Conservation (phyloP, 768 basidiomycete genomes). For the Brasilioporus rufonigricans region DNA sequence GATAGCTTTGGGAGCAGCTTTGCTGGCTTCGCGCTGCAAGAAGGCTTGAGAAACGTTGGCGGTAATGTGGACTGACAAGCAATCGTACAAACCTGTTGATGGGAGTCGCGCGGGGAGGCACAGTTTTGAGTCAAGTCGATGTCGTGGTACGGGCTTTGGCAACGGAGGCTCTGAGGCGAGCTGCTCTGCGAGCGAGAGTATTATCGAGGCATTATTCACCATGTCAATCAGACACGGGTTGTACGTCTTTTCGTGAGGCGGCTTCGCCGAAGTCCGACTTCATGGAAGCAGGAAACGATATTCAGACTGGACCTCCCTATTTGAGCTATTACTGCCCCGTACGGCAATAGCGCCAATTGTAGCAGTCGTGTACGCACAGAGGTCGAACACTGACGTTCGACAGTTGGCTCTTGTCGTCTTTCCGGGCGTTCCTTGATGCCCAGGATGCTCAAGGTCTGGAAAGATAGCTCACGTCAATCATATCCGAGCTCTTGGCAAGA, state of each 20-base stretch:
- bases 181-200: slow-evolving; percentile 29
- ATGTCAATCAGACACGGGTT: slow-evolving; percentile 23
- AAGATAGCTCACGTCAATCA: slow-evolving; percentile 13
- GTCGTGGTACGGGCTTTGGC: slow-evolving; percentile 32
- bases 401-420: not conserved
- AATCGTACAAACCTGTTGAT: slow-evolving; percentile 47
- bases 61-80: slow-evolving; percentile 7
- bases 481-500: not conserved
- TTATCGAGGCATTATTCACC: slow-evolving; percentile 53
- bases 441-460: slow-evolving; percentile 28
- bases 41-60: slow-evolving; percentile 49
- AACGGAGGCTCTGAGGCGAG: slow-evolving; percentile 18
- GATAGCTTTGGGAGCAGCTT: slow-evolving; percentile 54
- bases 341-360: not conserved
- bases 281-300: slow-evolving; percentile 15
- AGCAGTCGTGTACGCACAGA: too few species aligned
- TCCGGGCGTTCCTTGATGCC: slow-evolving; percentile 13
- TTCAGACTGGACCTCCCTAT: not conserved
- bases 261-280: not conserved
- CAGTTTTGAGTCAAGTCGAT: slow-evolving; percentile 45
- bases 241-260: not conserved
- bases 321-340: slow-evolving; percentile 3
- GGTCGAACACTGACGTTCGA: too few species aligned
- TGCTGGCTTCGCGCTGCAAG: slow-evolving; percentile 67
- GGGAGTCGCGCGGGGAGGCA: slow-evolving; percentile 73